Evolutionary conservation across 2,329 filamentous ascomycete species (phyloP).

Genomic region (Didymella pomorum): DNA sequence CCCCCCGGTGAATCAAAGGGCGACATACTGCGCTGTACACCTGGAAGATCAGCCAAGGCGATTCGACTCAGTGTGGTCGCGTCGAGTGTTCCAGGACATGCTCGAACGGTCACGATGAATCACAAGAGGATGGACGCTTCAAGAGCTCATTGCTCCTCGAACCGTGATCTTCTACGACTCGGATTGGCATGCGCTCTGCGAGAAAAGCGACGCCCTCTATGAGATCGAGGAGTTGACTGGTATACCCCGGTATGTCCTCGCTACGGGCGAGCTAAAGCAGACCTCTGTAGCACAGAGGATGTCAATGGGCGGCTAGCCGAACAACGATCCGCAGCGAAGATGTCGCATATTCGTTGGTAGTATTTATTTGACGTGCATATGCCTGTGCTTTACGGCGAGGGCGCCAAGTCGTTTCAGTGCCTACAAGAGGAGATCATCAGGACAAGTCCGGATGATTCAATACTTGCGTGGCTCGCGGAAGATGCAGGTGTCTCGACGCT

Average conservation of each 20-base stretch:
- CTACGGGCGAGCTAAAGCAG: background rate
- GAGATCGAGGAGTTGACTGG: background rate
- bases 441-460: background rate
- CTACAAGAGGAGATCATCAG: conserved; percentile 6
- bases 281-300: background rate
- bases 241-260: background rate
- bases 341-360: background rate
- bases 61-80: background rate
- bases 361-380: background rate
- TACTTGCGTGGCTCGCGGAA: conserved; percentile 6
- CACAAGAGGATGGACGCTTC: too few relatives aligned
- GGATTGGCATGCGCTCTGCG: background rate
- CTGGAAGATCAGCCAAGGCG: background rate
- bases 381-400: conserved; percentile 1
- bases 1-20: background rate
- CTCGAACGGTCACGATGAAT: background rate
- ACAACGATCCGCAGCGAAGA: background rate
- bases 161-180: background rate
- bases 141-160: background rate
- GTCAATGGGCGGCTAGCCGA: background rate
- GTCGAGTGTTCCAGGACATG: background rate
- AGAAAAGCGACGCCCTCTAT: background rate
- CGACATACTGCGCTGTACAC: background rate
- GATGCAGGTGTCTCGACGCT: background rate
- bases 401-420: background rate